A percentile compares a stretch with the other conserved stretches of the same genome.
phyloP scores from a whole-genome alignment of 225 moss, liverwort and hornwort genomes.

The Marchantia polymorpha region DNA sequence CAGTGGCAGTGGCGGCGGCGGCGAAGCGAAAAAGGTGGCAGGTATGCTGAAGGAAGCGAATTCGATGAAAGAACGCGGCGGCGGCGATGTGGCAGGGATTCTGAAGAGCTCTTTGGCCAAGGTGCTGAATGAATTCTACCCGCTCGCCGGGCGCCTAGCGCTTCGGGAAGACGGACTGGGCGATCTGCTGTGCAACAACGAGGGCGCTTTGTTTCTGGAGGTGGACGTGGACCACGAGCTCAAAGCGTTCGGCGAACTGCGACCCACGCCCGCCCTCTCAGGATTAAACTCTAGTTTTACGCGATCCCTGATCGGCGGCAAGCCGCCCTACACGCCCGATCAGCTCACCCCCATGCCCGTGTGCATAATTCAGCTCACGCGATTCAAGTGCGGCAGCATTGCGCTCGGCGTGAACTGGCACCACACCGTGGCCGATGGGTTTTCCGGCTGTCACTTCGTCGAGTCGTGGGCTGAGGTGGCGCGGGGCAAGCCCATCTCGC shows the following conservation, averaged over 20 bases:
- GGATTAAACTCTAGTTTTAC: constrained; percentile 6
- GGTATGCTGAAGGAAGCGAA: background rate
- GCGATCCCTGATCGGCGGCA: background rate
- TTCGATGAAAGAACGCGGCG: background rate
- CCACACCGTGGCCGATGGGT: constrained; percentile 43
- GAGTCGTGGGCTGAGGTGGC: constrained; percentile 39
- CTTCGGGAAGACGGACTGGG: constrained; percentile 24
- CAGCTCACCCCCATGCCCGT: constrained; percentile 17
- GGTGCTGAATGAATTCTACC: constrained; percentile 25
- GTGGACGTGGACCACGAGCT: constrained; percentile 19
- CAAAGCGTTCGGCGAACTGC: background rate
- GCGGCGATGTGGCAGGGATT: background rate
- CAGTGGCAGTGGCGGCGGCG: background rate
- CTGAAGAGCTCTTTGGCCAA: constrained; percentile 15
- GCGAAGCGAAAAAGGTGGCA: constrained; percentile 2
- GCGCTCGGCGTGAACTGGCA: constrained; percentile 42
- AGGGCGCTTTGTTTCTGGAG: constrained; percentile 24
- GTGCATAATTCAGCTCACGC: constrained; percentile 21
- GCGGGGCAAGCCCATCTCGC: background rate
- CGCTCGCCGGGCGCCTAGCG: constrained; percentile 23
- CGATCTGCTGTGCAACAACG: constrained; percentile 30
- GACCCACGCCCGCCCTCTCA: constrained; percentile 22
- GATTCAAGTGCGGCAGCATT: constrained; percentile 33
- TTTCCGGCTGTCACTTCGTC: constrained; percentile 38
- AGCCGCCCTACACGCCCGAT: constrained; percentile 11